Evolutionary conservation across 148 eudicot genomes (phyloP), one percentile per base, ranked within the genome.

Genomic region (Nepenthes mirabilis): DNA sequence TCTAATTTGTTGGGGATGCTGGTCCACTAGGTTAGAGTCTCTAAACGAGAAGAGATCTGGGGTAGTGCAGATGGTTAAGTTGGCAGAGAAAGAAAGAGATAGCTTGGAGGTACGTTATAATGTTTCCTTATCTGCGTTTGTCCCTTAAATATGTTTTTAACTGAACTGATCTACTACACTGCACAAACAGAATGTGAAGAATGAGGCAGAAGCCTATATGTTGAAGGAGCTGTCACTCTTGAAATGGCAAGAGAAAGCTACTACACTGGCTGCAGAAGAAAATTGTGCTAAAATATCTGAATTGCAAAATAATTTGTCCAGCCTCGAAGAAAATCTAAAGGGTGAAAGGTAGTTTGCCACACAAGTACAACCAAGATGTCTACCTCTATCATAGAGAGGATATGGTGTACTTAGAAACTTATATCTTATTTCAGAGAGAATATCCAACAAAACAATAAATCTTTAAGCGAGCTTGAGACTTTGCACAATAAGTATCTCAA

Each of bases 41-140:
- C 84, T 93, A 32, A 88, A 86, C 70, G 98, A 93, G 69, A 78
- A 77, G 69, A 82, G 98, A 72, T 76, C 96, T 59, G 95, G 98
- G 43, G 98, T 93, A 65, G 98, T 93, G 64, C 96, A 93, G 68
- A 83, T 93, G 91, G 98, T 93, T 43, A 93, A 93, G 80, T 74
- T 93, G 75, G 96, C 98, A 11, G 98, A 93, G 77, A 93, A 93
- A 71, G 98, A 93, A 72, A 86, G 87, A 71, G 91, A 93, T 54
- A 72, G 83, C 68, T 68, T 93, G 68, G 98, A 93, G 94, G 98
- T 85, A 76, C 58, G 43, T 60, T 36, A 23, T 4, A 32, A 52
- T 36, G 34, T 36, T 8, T 56, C 37, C n/a, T 63, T 45, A 35
- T 32, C 35, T 5, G 7, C 34, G 48, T 48, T 47, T 35, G 34